These are phyloP conservation scores for Pontederia crassipes DNA, from an alignment of 176 grass and related monocot species.

Conservation along the genomic window DNA sequence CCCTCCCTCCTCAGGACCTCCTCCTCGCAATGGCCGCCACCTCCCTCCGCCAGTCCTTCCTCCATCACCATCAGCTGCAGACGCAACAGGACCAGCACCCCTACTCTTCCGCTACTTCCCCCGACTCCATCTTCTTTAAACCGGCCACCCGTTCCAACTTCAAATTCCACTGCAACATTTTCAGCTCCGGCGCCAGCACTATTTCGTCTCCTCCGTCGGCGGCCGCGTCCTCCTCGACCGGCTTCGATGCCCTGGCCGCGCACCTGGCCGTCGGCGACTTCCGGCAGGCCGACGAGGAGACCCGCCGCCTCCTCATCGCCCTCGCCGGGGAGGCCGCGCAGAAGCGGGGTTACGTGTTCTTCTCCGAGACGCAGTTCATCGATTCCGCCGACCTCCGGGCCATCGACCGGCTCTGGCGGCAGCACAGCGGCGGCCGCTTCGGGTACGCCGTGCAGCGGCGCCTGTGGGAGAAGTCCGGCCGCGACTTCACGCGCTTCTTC, in stretches of 20 bases:
- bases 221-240: slow-evolving; percentile 21
- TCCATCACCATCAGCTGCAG: slow-evolving; percentile 4
- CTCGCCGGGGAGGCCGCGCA: slow-evolving; percentile 70
- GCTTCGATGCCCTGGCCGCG: slow-evolving; percentile 35
- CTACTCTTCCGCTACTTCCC: slow-evolving; percentile 7
- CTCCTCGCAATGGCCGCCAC: slow-evolving; percentile 39
- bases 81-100: background rate
- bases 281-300: slow-evolving; percentile 74
- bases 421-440: slow-evolving; percentile 58
- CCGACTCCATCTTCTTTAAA: slow-evolving; percentile 19
- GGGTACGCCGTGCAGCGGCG: slow-evolving; percentile 78
- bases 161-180: slow-evolving; percentile 47
- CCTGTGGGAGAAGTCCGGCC: slow-evolving; percentile 62
- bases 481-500: slow-evolving; percentile 86
- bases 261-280: slow-evolving; percentile 44
- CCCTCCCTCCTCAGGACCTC: background rate
- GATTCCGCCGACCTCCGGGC: slow-evolving; percentile 33
- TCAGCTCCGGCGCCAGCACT: slow-evolving; percentile 27
- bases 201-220: background rate
- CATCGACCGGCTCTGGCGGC: slow-evolving; percentile 71
- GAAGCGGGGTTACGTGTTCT: slow-evolving; percentile 90
- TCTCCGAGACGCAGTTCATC: slow-evolving; percentile 88
- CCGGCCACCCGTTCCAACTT: slow-evolving; percentile 25
- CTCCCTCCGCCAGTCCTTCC: slow-evolving; percentile 46
- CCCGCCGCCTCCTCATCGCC: slow-evolving; percentile 58